Evolutionary conservation across 164 flowering plant species (phyloP).

Genomic region (Vitis cinerea): DNA sequence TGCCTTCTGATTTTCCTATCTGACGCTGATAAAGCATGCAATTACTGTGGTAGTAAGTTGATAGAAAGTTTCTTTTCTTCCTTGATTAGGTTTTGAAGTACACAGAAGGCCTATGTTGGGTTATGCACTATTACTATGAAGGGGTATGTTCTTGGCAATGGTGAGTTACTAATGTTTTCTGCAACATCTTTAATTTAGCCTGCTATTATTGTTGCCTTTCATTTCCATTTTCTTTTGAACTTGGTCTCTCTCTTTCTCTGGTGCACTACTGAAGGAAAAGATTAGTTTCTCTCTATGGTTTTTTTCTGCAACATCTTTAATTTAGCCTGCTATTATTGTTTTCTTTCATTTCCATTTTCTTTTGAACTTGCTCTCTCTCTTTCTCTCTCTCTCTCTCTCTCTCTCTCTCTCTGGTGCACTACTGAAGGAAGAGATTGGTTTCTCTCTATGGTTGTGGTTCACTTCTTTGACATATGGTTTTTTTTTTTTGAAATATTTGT

Average conservation of each 20-base stretch:
- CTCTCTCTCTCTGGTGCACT: no score
- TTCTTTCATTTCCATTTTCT: not conserved
- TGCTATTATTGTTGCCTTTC: not conserved
- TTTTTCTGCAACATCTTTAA: not conserved
- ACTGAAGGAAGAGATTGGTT: no score
- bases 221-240: not conserved
- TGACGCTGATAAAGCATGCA: not conserved
- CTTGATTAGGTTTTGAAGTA: conserved; percentile 64
- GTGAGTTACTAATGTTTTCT: conserved; percentile 37
- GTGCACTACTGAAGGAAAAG: no score
- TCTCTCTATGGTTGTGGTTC: no score
- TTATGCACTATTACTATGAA: conserved; percentile 96
- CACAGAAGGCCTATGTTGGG: conserved; percentile 97
- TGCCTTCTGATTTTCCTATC: not conserved
- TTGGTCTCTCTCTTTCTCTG: no score
- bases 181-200: not conserved
- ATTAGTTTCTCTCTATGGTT: not conserved
- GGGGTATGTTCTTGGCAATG: conserved; percentile 99
- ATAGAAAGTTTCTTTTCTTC: not conserved
- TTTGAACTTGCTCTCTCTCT: not conserved
- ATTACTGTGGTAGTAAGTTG: not conserved
- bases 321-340: not conserved
- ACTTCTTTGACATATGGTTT: no score
- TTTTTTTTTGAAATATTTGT: no score
- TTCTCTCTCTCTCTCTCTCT: no score